These are phyloP conservation scores for Penicillium crystallinum DNA, from an alignment of 495 filamentous ascomycete genomes.

Conservation along the genomic window DNA sequence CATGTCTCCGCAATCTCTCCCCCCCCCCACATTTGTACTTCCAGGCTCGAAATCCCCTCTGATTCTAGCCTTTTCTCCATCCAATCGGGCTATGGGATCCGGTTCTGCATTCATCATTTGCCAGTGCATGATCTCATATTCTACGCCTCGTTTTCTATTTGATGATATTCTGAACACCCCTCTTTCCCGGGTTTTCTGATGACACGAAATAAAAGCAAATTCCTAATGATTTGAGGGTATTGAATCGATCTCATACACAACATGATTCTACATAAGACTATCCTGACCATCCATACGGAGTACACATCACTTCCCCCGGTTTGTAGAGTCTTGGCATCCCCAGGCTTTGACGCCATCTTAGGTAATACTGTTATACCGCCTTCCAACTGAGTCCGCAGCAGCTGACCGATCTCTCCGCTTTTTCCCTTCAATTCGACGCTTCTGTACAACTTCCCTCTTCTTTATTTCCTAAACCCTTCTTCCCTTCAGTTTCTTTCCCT, in stretches of 20 bases:
- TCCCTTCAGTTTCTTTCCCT: conserved; percentile 3
- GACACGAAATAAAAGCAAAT: neutral
- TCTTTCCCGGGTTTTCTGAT: neutral
- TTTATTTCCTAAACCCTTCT: conserved; percentile 5
- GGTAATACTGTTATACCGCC: conserved; percentile 7
- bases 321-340: neutral
- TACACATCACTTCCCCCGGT: too few species aligned
- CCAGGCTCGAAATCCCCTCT: conserved; percentile 5
- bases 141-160: neutral
- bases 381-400: neutral
- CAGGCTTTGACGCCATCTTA: conserved; percentile 9
- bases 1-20: conserved; percentile 18
- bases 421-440: conserved; percentile 6
- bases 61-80: conserved; percentile 9
- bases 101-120: neutral
- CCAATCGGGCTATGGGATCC: neutral
- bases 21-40: conserved; percentile 5
- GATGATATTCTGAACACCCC: neutral
- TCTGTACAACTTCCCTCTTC: conserved; percentile 10
- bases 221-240: neutral
- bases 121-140: conserved; percentile 6
- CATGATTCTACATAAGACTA: too few species aligned
- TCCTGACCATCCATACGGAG: too few species aligned
- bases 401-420: conserved; percentile 11
- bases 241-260: too few species aligned